A percentile compares a stretch with the other conserved stretches of the same genome.
These are phyloP conservation scores for Trypanosoma brucei DNA, from an alignment of 208 protist species.

Conservation along the genomic window DNA sequence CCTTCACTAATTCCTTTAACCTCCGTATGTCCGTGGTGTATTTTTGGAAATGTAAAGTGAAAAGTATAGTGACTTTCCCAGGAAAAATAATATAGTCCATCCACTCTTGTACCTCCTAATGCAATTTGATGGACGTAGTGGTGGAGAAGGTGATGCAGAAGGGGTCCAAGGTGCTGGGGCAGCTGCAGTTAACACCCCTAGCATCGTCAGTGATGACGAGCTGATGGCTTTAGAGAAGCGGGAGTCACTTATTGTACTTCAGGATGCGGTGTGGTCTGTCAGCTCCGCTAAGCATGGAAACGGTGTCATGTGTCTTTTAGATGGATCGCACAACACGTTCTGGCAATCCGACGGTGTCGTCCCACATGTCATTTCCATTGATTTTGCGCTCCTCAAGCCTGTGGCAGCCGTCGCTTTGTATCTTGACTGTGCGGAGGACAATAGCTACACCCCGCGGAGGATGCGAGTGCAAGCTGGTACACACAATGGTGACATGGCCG, in stretches of 20 bases:
- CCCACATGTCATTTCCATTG: conserved; percentile 70
- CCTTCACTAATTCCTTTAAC: too few relatives aligned
- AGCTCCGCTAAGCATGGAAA: conserved; percentile 88
- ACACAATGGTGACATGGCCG: conserved; percentile 56
- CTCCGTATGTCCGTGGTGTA: too few relatives aligned
- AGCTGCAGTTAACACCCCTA: neutral
- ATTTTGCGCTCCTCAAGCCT: conserved; percentile 49
- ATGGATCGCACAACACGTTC: conserved; percentile 54
- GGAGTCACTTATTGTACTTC: conserved; percentile 15
- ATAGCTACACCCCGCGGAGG: conserved; percentile 85
- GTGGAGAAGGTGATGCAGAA: conserved; percentile 8
- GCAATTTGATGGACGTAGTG: conserved; percentile 1
- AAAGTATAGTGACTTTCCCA: too few relatives aligned
- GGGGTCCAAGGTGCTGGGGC: neutral
- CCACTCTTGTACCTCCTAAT: neutral
- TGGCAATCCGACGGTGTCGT: conserved; percentile 88
- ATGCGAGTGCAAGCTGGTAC: conserved; percentile 65
- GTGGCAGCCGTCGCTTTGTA: conserved; percentile 56
- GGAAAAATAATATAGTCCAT: too few relatives aligned
- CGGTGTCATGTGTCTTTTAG: conserved; percentile 63
- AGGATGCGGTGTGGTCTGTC: conserved; percentile 70
- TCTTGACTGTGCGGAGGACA: conserved; percentile 63
- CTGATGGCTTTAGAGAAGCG: conserved; percentile 12
- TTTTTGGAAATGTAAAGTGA: too few relatives aligned
- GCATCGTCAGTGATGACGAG: conserved; percentile 11